Evolutionary conservation across 192 early-diverging fungal genomes (phyloP).

Genomic region (Podila verticillata): DNA sequence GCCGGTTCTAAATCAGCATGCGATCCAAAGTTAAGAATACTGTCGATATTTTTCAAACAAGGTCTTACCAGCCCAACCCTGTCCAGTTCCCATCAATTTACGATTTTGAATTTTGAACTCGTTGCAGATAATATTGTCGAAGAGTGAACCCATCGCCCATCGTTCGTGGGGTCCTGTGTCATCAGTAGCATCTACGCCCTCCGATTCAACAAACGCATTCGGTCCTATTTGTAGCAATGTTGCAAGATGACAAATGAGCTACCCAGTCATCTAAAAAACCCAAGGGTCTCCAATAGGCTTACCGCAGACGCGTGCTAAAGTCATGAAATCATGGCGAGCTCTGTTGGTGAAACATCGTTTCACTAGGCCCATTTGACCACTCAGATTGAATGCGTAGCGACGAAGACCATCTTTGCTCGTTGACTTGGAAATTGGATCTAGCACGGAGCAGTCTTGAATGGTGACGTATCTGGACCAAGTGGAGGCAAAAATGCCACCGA

Average conservation of each 20-base stretch:
- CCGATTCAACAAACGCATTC: constrained; percentile 19
- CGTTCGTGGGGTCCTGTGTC: constrained; percentile 25
- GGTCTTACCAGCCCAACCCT: constrained; percentile 18
- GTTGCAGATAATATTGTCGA: constrained; percentile 20
- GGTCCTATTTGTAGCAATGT: constrained; percentile 4
- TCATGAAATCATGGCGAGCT: constrained; percentile 22
- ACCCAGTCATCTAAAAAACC: not conserved
- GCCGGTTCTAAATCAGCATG: too few relatives aligned
- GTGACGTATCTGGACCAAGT: constrained; percentile 19
- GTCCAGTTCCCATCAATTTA: constrained; percentile 12
- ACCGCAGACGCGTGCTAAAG: constrained; percentile 18
- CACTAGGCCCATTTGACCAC: constrained; percentile 25
- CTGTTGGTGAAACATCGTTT: constrained; percentile 23
- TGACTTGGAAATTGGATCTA: constrained; percentile 16
- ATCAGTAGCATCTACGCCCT: constrained; percentile 10
- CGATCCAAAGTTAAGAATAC: too few relatives aligned
- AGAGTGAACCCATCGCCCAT: constrained; percentile 18
- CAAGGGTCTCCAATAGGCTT: not conserved
- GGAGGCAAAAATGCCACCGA: constrained; percentile 14
- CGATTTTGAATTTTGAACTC: constrained; percentile 10
- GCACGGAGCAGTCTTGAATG: constrained; percentile 20
- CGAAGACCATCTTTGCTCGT: not conserved
- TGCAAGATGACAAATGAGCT: not conserved
- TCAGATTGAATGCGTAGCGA: constrained; percentile 15
- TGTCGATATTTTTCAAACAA: too few relatives aligned